Evolutionary conservation across 345 rosid species (phyloP).

Genomic region (Psidium friedrichsthalianum): DNA sequence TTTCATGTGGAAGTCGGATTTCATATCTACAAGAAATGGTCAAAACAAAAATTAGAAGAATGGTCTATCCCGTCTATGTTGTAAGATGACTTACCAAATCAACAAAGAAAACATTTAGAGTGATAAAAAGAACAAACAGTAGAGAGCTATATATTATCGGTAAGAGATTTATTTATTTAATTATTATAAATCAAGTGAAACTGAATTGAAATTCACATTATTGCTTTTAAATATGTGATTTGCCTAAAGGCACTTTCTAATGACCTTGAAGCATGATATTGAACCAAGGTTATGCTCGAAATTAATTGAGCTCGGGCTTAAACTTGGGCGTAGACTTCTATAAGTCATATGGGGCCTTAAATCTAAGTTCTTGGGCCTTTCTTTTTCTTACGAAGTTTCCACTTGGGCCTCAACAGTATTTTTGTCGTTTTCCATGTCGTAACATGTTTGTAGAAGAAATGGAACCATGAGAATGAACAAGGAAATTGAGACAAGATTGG

Average conservation of each 20-base stretch:
- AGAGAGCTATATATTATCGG: too few species aligned
- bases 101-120: too few species aligned
- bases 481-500: background rate
- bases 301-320: background rate
- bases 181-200: too few species aligned
- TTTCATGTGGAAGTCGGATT: background rate
- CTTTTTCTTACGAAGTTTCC: background rate
- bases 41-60: background rate
- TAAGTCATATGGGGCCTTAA: background rate
- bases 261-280: too few species aligned
- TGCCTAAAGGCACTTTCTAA: too few species aligned
- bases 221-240: too few species aligned
- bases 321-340: background rate
- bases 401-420: background rate
- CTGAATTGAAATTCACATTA: too few species aligned
- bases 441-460: background rate
- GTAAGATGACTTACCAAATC: background rate
- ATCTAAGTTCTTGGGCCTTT: background rate
- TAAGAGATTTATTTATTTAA: too few species aligned
- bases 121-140: too few species aligned
- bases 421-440: too few species aligned
- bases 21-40: background rate
- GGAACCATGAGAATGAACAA: background rate
- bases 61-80: background rate
- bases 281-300: too few species aligned